Conservation (phyloP, 2,329 filamentous ascomycete genomes). For the Fusarium dlaminii region DNA sequence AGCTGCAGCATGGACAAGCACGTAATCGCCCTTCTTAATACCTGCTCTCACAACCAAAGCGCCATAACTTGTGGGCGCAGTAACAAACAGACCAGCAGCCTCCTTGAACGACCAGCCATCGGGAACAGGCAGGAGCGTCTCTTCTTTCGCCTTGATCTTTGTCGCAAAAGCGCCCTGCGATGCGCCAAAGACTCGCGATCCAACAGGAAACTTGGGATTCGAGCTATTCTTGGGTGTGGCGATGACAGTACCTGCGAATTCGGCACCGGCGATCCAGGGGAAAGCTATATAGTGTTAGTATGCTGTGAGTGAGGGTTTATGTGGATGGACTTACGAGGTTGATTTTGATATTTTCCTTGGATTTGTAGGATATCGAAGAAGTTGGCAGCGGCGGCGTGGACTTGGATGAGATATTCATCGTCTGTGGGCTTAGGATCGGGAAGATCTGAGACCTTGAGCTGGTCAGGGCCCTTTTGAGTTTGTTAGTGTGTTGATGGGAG, state of each 20-base stretch:
- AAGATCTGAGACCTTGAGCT: constrained; percentile 79
- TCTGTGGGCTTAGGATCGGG: constrained; percentile 77
- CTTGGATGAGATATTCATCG: constrained; percentile 85
- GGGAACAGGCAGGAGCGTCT: constrained; percentile 76
- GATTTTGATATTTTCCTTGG: constrained; percentile 93
- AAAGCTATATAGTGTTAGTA: constrained; percentile 60
- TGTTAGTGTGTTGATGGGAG: background rate
- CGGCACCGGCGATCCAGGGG: constrained; percentile 86
- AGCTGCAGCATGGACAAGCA: constrained; percentile 91
- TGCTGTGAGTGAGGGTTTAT: background rate
- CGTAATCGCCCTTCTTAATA: constrained; percentile 82
- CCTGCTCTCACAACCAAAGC: constrained; percentile 81
- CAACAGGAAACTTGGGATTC: constrained; percentile 73
- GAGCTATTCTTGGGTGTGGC: constrained; percentile 65
- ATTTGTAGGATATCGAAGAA: constrained; percentile 98
- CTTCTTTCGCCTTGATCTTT: constrained; percentile 73
- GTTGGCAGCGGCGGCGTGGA: constrained; percentile 89
- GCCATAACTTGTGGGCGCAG: constrained; percentile 88
- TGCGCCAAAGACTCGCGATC: constrained; percentile 87
- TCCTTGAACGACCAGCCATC: constrained; percentile 84
- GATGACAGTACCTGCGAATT: constrained; percentile 84
- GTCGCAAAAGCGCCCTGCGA: constrained; percentile 88
- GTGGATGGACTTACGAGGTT: constrained; percentile 66
- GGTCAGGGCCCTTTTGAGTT: constrained; percentile 71
- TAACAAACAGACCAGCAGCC: constrained; percentile 90